Conservation (phyloP, 768 basidiomycete genomes). For the Cystobasidium onofrii region DNA sequence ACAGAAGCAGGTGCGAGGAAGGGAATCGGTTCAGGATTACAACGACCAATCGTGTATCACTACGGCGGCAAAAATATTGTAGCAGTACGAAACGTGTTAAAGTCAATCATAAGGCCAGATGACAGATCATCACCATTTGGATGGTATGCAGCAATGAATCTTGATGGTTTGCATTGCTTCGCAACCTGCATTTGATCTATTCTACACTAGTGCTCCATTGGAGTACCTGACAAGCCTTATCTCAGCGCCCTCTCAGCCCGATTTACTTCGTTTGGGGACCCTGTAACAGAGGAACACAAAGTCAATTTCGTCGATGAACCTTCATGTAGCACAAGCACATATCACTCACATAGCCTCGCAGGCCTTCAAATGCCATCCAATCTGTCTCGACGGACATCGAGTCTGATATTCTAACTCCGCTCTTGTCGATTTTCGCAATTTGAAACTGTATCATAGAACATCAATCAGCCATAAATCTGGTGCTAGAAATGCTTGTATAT, state of each 20-base stretch:
- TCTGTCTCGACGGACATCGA: slow-evolving; percentile 64
- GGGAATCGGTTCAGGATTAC: too few relatives aligned
- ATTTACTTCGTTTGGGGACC: not conserved
- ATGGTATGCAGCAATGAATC: not conserved
- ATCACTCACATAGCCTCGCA: slow-evolving; percentile 55
- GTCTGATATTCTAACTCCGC: slow-evolving; percentile 71
- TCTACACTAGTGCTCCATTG: not conserved
- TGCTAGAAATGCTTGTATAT: not conserved
- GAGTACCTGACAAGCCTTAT: not conserved
- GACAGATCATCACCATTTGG: not conserved
- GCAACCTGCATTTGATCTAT: not conserved
- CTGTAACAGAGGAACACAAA: not conserved
- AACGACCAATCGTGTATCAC: too few relatives aligned
- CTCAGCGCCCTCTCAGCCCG: not conserved
- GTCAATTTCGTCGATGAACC: not conserved
- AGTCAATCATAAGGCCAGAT: too few relatives aligned
- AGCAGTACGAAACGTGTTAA: too few relatives aligned
- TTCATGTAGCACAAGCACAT: not conserved
- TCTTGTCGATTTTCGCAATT: slow-evolving; percentile 76
- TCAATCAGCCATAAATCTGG: not conserved
- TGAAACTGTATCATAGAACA: slow-evolving; percentile 60
- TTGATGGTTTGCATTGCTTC: not conserved
- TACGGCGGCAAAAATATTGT: too few relatives aligned
- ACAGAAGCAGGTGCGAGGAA: too few relatives aligned
- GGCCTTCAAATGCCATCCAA: slow-evolving; percentile 87